Evolutionary conservation across 148 eudicot genomes (phyloP).

Genomic region (Agrostemma githago): DNA sequence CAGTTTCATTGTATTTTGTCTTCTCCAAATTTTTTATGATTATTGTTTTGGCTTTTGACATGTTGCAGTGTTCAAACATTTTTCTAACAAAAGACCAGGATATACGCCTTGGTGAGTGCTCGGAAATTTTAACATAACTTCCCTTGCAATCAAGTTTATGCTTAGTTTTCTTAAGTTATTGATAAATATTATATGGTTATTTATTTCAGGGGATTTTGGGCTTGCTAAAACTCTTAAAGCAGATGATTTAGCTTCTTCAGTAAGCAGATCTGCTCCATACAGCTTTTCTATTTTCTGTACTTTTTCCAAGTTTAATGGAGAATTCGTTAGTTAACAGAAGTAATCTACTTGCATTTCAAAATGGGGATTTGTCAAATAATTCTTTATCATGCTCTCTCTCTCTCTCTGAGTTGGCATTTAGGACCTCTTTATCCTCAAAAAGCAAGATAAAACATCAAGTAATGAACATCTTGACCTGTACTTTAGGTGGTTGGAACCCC

Average conservation of each 20-base stretch:
- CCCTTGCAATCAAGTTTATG: conserved; percentile 4
- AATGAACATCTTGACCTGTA: conserved; percentile 20
- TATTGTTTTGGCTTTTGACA: conserved; percentile 16
- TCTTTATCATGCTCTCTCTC: background rate
- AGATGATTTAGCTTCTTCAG: conserved; percentile 98
- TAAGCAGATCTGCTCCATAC: conserved; percentile 25
- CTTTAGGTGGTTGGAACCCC: conserved; percentile 98
- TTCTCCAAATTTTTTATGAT: conserved; percentile 16
- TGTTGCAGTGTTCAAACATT: conserved; percentile 90
- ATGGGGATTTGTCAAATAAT: background rate
- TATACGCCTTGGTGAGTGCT: conserved; percentile 79
- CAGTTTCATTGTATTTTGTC: conserved; percentile 10
- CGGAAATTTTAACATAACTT: background rate
- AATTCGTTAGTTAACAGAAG: background rate
- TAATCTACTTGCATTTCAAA: background rate
- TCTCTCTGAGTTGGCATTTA: background rate
- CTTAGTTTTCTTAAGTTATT: background rate
- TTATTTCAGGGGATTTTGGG: conserved; percentile 86
- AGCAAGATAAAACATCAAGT: conserved; percentile 7
- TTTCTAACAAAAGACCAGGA: conserved; percentile 93
- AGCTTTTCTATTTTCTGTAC: background rate
- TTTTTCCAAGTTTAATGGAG: background rate
- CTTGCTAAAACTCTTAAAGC: conserved; percentile 96
- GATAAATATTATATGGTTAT: conserved; percentile 4
- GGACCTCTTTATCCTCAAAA: background rate